Conservation (phyloP, 257 asterid species). For the Jasminum sambac region DNA sequence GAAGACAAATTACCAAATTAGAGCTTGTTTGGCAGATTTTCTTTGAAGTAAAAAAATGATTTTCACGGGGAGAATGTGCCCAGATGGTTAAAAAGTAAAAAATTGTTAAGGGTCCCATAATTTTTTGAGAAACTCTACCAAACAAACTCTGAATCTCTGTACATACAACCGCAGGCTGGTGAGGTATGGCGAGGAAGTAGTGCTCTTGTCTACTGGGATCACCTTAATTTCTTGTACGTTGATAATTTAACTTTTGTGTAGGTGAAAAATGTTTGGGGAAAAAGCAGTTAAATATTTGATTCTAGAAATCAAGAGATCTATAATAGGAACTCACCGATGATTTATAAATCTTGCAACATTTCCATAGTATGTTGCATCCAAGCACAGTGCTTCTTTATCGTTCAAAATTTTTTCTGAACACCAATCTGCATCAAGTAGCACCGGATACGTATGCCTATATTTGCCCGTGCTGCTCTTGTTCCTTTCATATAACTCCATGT, state of each 20-base stretch:
- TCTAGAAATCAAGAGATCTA: not conserved
- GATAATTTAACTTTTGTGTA: not conserved
- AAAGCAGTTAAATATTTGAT: not conserved
- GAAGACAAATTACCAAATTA: too few relatives aligned
- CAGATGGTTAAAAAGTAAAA: too few relatives aligned
- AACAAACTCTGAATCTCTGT: not conserved
- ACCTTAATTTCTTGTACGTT: not conserved
- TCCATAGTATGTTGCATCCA: slow-evolving; percentile 72
- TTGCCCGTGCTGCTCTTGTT: slow-evolving; percentile 32
- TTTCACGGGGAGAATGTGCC: too few relatives aligned
- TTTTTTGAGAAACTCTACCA: too few relatives aligned
- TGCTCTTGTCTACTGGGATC: not conserved
- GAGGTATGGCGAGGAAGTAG: not conserved
- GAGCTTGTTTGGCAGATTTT: too few relatives aligned
- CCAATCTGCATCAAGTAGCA: slow-evolving; percentile 76
- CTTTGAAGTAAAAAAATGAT: too few relatives aligned
- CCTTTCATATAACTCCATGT: slow-evolving; percentile 57
- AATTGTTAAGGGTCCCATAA: too few relatives aligned
- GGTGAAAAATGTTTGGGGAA: not conserved
- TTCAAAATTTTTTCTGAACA: slow-evolving; percentile 54
- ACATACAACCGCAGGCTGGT: not conserved
- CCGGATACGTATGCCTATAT: slow-evolving; percentile 60
- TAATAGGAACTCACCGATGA: slow-evolving; percentile 47
- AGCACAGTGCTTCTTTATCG: slow-evolving; percentile 73
- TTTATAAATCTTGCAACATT: slow-evolving; percentile 74